phyloP scores from a whole-genome alignment of 2,329 filamentous ascomycete species.

The Alternaria incomplexa region DNA sequence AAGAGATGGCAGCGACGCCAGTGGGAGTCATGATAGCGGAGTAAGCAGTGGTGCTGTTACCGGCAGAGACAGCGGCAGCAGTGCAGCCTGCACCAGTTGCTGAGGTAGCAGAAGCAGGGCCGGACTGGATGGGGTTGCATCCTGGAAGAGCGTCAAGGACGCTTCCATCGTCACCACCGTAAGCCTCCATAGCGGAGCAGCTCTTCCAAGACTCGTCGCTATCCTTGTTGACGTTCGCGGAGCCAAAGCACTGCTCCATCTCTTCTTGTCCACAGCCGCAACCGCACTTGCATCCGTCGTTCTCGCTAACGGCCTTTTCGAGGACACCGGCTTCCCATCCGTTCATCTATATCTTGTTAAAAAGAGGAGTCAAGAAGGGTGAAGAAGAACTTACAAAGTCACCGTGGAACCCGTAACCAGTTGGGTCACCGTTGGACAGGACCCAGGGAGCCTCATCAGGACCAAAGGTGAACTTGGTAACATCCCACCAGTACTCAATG shows the following conservation, averaged over 20 bases:
- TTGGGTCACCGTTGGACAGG: slow-evolving; percentile 46
- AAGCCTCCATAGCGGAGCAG: slow-evolving; percentile 32
- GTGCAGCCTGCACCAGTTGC: slow-evolving; percentile 36
- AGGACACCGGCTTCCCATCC: slow-evolving; percentile 48
- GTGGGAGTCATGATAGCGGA: slow-evolving; percentile 4
- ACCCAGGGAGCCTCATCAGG: slow-evolving; percentile 42
- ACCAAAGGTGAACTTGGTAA: slow-evolving; percentile 42
- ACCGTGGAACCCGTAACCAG: slow-evolving; percentile 46
- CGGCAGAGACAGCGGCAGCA: slow-evolving; percentile 18
- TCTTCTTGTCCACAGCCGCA: slow-evolving; percentile 44
- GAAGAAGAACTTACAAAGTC: slow-evolving; percentile 35
- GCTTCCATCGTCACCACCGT: slow-evolving; percentile 18
- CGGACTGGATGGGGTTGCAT: slow-evolving; percentile 48
- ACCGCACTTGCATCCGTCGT: slow-evolving; percentile 46
- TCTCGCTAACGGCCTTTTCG: slow-evolving; percentile 40
- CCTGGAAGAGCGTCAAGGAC: slow-evolving; percentile 43
- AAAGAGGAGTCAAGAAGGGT: too few species aligned
- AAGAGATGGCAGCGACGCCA: slow-evolving; percentile 1
- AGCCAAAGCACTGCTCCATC: slow-evolving; percentile 47
- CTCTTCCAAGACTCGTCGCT: slow-evolving; percentile 32
- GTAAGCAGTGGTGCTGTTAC: slow-evolving; percentile 2
- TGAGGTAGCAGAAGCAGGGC: slow-evolving; percentile 38
- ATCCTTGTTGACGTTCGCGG: slow-evolving; percentile 43
- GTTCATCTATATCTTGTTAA: slow-evolving; percentile 27
- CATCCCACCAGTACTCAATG: slow-evolving; percentile 50